Conservation (phyloP, 306 rosid species). For the Fragaria vesca region DNA sequence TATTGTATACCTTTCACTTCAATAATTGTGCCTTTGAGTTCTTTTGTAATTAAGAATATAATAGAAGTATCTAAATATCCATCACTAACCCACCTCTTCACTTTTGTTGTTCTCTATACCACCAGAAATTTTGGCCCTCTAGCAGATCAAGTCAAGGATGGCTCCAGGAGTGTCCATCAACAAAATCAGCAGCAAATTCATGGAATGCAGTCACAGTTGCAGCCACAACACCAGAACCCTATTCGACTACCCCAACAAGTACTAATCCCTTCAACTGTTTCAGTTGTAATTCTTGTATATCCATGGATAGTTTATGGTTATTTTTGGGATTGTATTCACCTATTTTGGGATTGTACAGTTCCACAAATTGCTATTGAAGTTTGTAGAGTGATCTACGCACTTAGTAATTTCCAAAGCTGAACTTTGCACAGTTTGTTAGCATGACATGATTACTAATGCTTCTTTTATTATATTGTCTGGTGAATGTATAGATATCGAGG, state of each 20-base stretch:
- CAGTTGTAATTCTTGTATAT: conserved; percentile 12
- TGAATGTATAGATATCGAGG: conserved; percentile 47
- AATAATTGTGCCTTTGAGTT: background rate
- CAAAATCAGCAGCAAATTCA: conserved; percentile 66
- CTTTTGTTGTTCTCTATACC: conserved; percentile 13
- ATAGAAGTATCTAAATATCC: background rate
- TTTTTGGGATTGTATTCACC: background rate
- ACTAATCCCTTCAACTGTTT: conserved; percentile 25
- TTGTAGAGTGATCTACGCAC: conserved; percentile 1
- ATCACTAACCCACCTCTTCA: conserved; percentile 19
- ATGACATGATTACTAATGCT: background rate
- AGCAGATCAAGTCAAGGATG: conserved; percentile 72
- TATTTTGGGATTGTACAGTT: background rate
- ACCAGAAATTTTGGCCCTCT: conserved; percentile 67
- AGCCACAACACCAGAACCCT: conserved; percentile 60
- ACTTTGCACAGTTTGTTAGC: background rate
- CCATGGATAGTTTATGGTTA: conserved; percentile 11
- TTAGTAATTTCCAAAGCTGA: conserved; percentile 4
- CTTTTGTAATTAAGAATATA: background rate
- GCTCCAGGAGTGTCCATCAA: conserved; percentile 56
- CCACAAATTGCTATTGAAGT: background rate
- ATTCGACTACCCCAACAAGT: conserved; percentile 71
- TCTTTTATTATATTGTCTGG: conserved; percentile 12
- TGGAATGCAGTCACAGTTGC: conserved; percentile 64
- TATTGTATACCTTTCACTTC: conserved; percentile 1